Base-by-base conservation (phyloP, 2,329 filamentous ascomycete genomes). In the Claviceps purpurea region DNA sequence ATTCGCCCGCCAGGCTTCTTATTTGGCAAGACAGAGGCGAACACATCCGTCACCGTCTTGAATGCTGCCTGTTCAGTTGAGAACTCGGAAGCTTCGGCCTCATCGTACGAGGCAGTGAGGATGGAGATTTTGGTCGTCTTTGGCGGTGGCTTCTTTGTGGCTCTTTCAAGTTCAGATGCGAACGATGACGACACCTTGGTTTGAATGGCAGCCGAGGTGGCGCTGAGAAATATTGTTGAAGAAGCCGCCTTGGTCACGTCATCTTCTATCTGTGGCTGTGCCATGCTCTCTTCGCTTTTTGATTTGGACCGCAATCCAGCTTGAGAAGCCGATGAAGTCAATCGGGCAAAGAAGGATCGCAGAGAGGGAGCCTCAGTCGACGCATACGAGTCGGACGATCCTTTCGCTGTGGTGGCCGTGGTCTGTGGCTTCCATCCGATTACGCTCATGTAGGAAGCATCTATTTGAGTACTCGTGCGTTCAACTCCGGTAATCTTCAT, bases 61-160 rank as follows among this genome's bases (percentile, higher is more conserved):
- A 77, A 63, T 16, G 70, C 65, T 5, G 66, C 71, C 2, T 70
- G 64, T 18, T 66, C 62, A 3, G 73, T 68, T 2, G 70, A 59
- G 16, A 73, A 75, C 53, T 83, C 74, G 0, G 86, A 84, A 2
- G 83, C 81, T 50, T 82, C 72, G 1, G 81, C 77, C 60, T 93
- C 89, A 60, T 95, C 88, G 63, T 91, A 95, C 0, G 91, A 94
- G 18, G 91, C 89, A 0, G 90, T 96, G 48, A 98, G 70, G 38
- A 97, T 87, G 6, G 91, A 85, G 26, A 98, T 78, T 50, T 82
- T 87, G 0, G 93, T 94, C 11, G 78, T 78, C 64, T 89, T 95
- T 0, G 93, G 93, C 0, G 94, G 93, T 2, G 90, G 88, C 63
- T 98, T 98, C 70, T 97, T 96, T 1, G 94, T 98, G 16, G 94